Evolutionary conservation across 2,329 filamentous ascomycete species (phyloP).

Genomic region (Zalaria obscura): DNA sequence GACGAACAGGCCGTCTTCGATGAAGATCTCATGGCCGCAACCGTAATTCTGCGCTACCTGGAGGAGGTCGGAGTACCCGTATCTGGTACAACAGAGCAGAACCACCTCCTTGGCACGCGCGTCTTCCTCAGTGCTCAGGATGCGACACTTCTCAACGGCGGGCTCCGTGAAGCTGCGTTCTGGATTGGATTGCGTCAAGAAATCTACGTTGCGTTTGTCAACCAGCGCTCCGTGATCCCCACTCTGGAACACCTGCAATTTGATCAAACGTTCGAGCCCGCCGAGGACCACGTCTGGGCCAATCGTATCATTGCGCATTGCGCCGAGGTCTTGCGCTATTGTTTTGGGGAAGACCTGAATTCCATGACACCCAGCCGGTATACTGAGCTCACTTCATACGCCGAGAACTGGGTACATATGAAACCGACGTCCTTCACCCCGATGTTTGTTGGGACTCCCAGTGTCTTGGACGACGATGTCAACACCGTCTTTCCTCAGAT

Average conservation of each 20-base stretch:
- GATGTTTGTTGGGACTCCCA: neutral
- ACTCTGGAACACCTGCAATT: conserved; percentile 36
- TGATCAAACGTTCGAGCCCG: conserved; percentile 33
- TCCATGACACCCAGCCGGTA: conserved; percentile 6
- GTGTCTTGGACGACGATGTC: neutral
- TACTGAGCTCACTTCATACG: neutral
- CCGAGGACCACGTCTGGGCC: conserved; percentile 42
- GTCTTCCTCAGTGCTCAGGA: conserved; percentile 20
- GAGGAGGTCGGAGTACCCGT: conserved; percentile 38
- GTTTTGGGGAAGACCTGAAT: conserved; percentile 35
- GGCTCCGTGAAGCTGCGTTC: conserved; percentile 34
- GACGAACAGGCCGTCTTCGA: conserved; percentile 27
- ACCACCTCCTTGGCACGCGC: conserved; percentile 18
- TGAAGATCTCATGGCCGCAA: conserved; percentile 40
- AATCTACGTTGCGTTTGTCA: conserved; percentile 37
- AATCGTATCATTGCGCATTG: conserved; percentile 48
- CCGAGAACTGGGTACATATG: conserved; percentile 5
- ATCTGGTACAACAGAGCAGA: conserved; percentile 11
- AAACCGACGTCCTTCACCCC: conserved; percentile 23
- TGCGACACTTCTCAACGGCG: conserved; percentile 17
- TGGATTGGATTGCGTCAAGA: conserved; percentile 46
- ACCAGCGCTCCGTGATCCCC: conserved; percentile 33
- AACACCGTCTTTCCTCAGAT: conserved; percentile 41
- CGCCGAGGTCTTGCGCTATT: conserved; percentile 50
- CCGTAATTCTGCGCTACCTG: conserved; percentile 41